Evolutionary conservation across 768 basidiomycete genomes (phyloP).

Genomic region (Mycena belliarum): DNA sequence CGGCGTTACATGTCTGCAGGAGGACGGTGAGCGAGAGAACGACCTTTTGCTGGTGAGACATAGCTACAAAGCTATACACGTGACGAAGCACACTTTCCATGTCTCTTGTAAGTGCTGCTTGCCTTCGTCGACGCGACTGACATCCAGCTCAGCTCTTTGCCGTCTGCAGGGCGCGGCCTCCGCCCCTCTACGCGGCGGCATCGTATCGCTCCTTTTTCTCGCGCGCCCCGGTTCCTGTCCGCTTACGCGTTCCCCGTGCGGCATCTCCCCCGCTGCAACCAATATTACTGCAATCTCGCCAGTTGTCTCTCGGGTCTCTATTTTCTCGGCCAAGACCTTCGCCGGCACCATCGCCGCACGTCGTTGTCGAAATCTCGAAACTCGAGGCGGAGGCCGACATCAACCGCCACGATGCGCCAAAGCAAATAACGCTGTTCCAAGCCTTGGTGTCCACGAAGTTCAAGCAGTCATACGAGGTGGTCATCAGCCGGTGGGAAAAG

Average conservation of each 20-base stretch:
- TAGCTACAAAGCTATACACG: conserved; percentile 12
- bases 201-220: conserved; percentile 18
- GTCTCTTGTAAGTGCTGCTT: not conserved
- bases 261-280: conserved; percentile 15
- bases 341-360: conserved; percentile 57
- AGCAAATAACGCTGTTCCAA: conserved; percentile 69
- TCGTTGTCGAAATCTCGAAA: conserved; percentile 69
- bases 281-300: conserved; percentile 28
- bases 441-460: conserved; percentile 67
- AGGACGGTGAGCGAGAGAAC: conserved; percentile 23
- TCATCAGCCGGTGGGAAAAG: conserved; percentile 81
- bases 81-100: not conserved
- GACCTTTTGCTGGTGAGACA: conserved; percentile 46
- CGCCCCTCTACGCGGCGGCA: not conserved
- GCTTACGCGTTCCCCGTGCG: conserved; percentile 12
- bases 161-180: conserved; percentile 18
- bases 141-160: conserved; percentile 15
- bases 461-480: conserved; percentile 67
- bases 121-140: conserved; percentile 18
- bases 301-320: conserved; percentile 44
- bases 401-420: conserved; percentile 64
- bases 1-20: conserved; percentile 36
- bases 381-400: conserved; percentile 80
- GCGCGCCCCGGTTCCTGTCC: not conserved
- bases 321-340: conserved; percentile 49